phyloP scores from a whole-genome alignment of 2,329 filamentous ascomycete species.

The Botrytis fabae region DNA sequence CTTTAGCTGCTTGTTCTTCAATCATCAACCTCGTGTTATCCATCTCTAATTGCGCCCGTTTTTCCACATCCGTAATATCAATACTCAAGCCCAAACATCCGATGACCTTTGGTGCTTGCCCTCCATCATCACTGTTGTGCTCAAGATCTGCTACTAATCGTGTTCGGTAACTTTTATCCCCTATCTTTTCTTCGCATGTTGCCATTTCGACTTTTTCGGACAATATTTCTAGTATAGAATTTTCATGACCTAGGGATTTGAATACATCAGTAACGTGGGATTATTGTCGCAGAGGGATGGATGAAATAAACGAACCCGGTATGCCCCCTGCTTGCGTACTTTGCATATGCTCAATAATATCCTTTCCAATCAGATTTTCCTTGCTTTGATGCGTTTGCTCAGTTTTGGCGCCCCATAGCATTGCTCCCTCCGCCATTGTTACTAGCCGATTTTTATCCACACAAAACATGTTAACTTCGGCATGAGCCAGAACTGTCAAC shows the following conservation, averaged over 20 bases:
- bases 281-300: too few species aligned
- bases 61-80: conserved; percentile 35
- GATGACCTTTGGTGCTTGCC: conserved; percentile 28
- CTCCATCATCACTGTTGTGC: conserved; percentile 29
- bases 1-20: conserved; percentile 35
- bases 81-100: conserved; percentile 34
- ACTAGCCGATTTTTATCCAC: conserved; percentile 28
- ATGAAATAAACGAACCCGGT: conserved; percentile 5
- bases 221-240: conserved; percentile 29
- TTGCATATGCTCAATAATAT: conserved; percentile 27
- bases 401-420: conserved; percentile 26
- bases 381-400: conserved; percentile 19
- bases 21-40: conserved; percentile 31
- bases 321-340: conserved; percentile 25
- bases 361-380: conserved; percentile 24
- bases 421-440: conserved; percentile 32
- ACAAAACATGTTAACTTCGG: conserved; percentile 34
- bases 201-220: conserved; percentile 30
- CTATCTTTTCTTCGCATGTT: conserved; percentile 31
- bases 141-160: conserved; percentile 33
- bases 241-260: conserved; percentile 26
- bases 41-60: conserved; percentile 29
- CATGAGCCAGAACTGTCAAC: conserved; percentile 33
- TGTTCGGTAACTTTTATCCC: conserved; percentile 29
- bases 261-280: neutral